Base-by-base conservation (phyloP, 805 yeast genomes). In the Starmerella sirachaensis region DNA sequence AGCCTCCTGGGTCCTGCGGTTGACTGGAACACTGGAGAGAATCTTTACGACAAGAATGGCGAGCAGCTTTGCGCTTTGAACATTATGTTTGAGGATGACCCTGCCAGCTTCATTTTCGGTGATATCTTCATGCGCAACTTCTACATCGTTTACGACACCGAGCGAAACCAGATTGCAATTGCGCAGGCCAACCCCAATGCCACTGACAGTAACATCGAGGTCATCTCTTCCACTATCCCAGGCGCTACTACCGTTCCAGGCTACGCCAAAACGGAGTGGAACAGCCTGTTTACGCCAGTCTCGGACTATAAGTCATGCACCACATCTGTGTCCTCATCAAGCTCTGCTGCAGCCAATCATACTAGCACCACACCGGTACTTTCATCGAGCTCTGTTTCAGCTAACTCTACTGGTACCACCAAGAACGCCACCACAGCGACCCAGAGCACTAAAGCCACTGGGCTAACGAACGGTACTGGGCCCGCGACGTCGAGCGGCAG, bases 91-190 rank as follows among this genome's bases (percentile, higher is more conserved):
- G 31, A 59, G 47, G 18, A 22, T 44, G 22, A 53, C 59, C 30
- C 29, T 19, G 34, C 29, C 44, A 21, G 52, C 60, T 35, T 45
- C 24, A 64, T 76, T 40, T 59, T 80, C 25, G 91, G 91, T 9
- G 85, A 78, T 51, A 67, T 70, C 36, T 69, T 80, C 51, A 57
- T 80, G 46, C 65, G 81, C 42, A 66, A 69, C 31, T 76, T 76
- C 10, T 80, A 80, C 52, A 66, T 72, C 20, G 84, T 76, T 14
- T 76, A 69, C 54, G 81, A 81, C 53, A 60, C 77, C 33, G 82
- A 76, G 23, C 66, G 66, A 46, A 55, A 55, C 35, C 64, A 70
- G 52, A 61, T 79, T 24, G 72, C 77, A 1, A 46, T 80, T 34
- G 84, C 78, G 9, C 73, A 68, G 44, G 64, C 70, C 29, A 50